Conservation (phyloP, 2,329 filamentous ascomycete genomes). For the Neonectria ditissima region DNA sequence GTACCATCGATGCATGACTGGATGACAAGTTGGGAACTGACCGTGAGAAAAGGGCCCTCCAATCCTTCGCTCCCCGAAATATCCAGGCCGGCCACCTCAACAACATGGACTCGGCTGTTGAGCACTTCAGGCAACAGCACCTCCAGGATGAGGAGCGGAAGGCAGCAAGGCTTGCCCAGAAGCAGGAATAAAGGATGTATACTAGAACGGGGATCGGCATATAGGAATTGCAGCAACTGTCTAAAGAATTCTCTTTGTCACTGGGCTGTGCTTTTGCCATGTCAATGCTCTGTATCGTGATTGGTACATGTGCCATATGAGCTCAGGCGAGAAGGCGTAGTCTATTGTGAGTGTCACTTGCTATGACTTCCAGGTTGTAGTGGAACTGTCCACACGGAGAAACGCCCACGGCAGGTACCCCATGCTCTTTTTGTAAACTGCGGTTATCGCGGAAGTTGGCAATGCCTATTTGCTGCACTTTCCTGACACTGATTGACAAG, state of each 20-base stretch:
- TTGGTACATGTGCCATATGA: background rate
- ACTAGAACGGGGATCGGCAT: conserved; percentile 41
- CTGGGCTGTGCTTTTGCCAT: background rate
- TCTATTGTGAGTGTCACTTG: background rate
- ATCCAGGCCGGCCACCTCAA: conserved; percentile 66
- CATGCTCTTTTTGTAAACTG: background rate
- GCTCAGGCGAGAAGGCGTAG: background rate
- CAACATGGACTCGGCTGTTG: conserved; percentile 67
- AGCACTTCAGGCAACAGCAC: conserved; percentile 68
- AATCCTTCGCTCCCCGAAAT: conserved; percentile 63
- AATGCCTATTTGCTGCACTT: background rate
- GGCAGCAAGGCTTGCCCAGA: conserved; percentile 59
- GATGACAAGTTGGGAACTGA: conserved; percentile 34
- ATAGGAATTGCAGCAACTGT: conserved; percentile 42
- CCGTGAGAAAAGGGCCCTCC: conserved; percentile 57
- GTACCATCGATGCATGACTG: conserved; percentile 45
- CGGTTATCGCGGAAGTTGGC: background rate
- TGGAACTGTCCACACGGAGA: background rate
- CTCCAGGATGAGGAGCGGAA: conserved; percentile 68
- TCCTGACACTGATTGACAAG: background rate
- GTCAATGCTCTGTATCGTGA: background rate
- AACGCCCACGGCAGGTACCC: background rate
- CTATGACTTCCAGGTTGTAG: too few relatives aligned
- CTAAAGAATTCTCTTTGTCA: conserved; percentile 24
- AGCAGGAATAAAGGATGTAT: conserved; percentile 49